These are phyloP conservation scores for Saccharum officinarum DNA, from an alignment of 176 grass and related monocot species.

Conservation along the genomic window DNA sequence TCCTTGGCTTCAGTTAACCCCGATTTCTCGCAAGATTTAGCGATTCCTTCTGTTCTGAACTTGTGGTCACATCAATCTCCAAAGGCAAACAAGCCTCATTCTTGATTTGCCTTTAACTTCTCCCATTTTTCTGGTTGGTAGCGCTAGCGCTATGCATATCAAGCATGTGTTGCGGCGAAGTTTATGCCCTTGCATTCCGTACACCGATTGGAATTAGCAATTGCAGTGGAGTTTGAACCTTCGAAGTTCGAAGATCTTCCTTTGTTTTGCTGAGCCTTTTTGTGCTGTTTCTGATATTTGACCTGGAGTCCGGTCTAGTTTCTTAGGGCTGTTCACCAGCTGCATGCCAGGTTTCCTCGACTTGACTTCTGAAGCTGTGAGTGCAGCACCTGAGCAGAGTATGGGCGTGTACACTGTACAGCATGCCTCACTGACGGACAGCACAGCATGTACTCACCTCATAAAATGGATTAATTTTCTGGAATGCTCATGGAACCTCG, in stretches of 20 bases:
- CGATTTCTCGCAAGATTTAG: slow-evolving; percentile 13
- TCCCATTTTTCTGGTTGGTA: not conserved
- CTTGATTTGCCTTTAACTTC: not conserved
- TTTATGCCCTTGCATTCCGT: not conserved
- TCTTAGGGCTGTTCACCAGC: not conserved
- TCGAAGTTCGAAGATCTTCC: not conserved
- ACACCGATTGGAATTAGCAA: too few relatives aligned
- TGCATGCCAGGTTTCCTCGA: not conserved
- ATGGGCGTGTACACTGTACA: slow-evolving; percentile 5
- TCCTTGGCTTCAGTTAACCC: not conserved
- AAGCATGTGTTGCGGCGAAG: not conserved
- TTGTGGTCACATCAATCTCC: not conserved
- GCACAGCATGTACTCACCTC: not conserved
- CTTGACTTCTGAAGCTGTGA: slow-evolving; percentile 9
- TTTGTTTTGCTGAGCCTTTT: not conserved
- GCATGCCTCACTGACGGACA: not conserved
- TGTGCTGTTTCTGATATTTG: not conserved
- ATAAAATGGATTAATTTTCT: not conserved
- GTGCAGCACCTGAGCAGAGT: slow-evolving; percentile 14
- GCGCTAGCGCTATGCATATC: too few relatives aligned
- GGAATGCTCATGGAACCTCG: not conserved
- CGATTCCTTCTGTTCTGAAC: not conserved
- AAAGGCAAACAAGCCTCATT: not conserved
- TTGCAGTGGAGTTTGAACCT: too few relatives aligned
- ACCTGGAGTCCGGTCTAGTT: not conserved